Conservation (phyloP, 495 filamentous ascomycete species). For the Endocarpon pusillum region DNA sequence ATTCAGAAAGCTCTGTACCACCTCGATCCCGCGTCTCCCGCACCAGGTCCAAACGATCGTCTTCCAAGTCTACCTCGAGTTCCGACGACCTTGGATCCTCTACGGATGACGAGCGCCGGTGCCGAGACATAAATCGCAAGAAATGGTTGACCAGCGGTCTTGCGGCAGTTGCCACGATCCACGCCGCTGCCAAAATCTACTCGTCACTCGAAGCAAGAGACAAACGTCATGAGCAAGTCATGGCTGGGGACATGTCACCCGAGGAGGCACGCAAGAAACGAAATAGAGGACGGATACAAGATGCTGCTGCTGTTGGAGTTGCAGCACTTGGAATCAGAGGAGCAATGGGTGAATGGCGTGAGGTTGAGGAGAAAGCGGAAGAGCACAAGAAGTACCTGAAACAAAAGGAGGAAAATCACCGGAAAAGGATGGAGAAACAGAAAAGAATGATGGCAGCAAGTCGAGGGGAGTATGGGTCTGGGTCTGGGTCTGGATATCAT, state of each 20-base stretch:
- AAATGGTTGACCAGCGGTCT: slow-evolving; percentile 58
- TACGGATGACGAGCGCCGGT: slow-evolving; percentile 46
- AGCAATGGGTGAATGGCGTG: slow-evolving; percentile 31
- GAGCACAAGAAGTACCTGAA: slow-evolving; percentile 7
- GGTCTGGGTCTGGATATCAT: no score
- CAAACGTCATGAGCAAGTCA: slow-evolving; percentile 44
- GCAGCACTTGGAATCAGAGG: slow-evolving; percentile 61
- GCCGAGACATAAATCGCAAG: slow-evolving; percentile 58
- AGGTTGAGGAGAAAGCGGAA: slow-evolving; percentile 32
- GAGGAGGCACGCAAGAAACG: slow-evolving; percentile 52
- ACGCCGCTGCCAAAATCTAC: slow-evolving; percentile 58
- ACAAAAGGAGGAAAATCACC: slow-evolving; percentile 10
- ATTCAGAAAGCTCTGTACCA: slow-evolving; percentile 13
- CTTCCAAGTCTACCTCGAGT: slow-evolving; percentile 11
- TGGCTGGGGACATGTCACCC: slow-evolving; percentile 44
- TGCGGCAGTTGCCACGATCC: slow-evolving; percentile 60
- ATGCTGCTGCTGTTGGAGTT: slow-evolving; percentile 56
- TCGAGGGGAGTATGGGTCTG: no score
- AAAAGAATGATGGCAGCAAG: no score
- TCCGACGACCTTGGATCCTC: slow-evolving; percentile 43
- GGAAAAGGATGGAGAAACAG: slow-evolving; percentile 10
- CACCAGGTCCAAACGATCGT: slow-evolving; percentile 5
- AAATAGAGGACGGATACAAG: slow-evolving; percentile 48
- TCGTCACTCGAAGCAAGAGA: slow-evolving; percentile 51
- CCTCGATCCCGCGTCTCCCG: slow-evolving; percentile 4